Percentiles rank a stretch among this genome's conserved stretches.
phyloP scores from a whole-genome alignment of 768 basidiomycete species.

The Clavulina sp. region DNA sequence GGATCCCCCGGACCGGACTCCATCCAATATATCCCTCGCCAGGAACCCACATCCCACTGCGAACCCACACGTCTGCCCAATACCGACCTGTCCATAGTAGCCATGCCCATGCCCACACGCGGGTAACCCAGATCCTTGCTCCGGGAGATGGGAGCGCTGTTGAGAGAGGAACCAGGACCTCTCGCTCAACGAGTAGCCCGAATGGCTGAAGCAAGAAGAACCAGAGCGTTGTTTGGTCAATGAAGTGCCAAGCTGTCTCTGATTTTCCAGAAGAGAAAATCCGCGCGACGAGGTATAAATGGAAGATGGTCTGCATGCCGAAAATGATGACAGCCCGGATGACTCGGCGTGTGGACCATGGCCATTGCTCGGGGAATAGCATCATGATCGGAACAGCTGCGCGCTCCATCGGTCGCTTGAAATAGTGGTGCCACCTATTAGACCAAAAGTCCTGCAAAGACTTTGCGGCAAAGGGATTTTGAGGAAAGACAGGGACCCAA shows the following conservation, averaged over 20 bases:
- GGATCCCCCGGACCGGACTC: too few species aligned
- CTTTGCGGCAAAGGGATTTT: constrained; percentile 1
- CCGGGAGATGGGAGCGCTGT: too few species aligned
- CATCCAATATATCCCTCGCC: too few species aligned
- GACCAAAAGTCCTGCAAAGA: constrained; percentile 11
- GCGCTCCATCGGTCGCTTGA: constrained; percentile 6
- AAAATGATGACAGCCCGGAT: constrained; percentile 4
- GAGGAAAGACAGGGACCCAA: constrained; percentile 7
- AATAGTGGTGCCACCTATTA: constrained; percentile 8
- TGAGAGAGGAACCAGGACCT: constrained; percentile 6
- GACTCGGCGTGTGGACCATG: background rate
- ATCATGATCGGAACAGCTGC: background rate
- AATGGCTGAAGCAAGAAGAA: constrained; percentile 11
- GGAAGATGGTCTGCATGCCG: constrained; percentile 4
- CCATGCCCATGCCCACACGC: too few species aligned
- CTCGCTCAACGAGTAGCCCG: constrained; percentile 6
- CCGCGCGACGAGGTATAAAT: constrained; percentile 5
- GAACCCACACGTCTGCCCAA: too few species aligned
- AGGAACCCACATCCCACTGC: too few species aligned
- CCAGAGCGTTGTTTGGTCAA: constrained; percentile 3
- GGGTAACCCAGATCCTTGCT: too few species aligned
- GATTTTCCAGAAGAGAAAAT: too few species aligned
- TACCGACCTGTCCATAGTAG: too few species aligned
- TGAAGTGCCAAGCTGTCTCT: too few species aligned
- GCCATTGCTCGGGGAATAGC: background rate